Evolutionary conservation across 768 basidiomycete genomes (phyloP), one percentile per base, ranked within the genome.

Genomic region (Lactifluus subvellereus): DNA sequence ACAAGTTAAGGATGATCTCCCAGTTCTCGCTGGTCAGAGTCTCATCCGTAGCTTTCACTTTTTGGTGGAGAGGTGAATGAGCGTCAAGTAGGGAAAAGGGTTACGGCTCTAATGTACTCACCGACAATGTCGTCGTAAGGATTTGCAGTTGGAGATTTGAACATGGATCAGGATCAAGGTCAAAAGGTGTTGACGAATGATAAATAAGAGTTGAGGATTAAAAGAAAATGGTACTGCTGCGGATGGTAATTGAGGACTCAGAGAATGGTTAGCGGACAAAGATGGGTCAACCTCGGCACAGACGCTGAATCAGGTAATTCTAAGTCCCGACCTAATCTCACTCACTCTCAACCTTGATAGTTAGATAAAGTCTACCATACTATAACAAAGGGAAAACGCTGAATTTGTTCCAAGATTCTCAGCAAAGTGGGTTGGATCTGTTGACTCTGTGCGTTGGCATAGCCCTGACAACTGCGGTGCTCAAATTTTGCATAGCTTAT

Each of bases 21-120:
- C 97, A 99, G 74, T 97, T 91, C 77, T 97, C 96, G 59, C 82
- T 80, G 0, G 95, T 95, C 62, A 95, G 79, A 73, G 94, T 94
- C 82, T 98, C 97, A 73, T 95, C 93, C n/a, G 97, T 99, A 38
- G 96, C 90, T 77, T 97, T 96, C 69, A 76, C 95, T 97, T 32
- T 54, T 54, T 52, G 27, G 38, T 48, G 16, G 18, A n/a, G 30
- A 53, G 9, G 27, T 8, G 27, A 1, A 65, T 30, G 42, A 48
- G 58, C 61, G 18, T 66, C 47, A 40, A 57, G 53, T 11, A 9
- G n/a, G 16, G 50, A 33, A 43, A 58, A 27, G 47, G 40, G 45
- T 42, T 33, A 20, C 51, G 48, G 48, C 6, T 13, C 4, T n/a
- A 6, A 35, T 47, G 43, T 16, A 57, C 89, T 69, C 66, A 92